phyloP scores from a whole-genome alignment of 768 basidiomycete species.

The Kwoniella mangroviensis region DNA sequence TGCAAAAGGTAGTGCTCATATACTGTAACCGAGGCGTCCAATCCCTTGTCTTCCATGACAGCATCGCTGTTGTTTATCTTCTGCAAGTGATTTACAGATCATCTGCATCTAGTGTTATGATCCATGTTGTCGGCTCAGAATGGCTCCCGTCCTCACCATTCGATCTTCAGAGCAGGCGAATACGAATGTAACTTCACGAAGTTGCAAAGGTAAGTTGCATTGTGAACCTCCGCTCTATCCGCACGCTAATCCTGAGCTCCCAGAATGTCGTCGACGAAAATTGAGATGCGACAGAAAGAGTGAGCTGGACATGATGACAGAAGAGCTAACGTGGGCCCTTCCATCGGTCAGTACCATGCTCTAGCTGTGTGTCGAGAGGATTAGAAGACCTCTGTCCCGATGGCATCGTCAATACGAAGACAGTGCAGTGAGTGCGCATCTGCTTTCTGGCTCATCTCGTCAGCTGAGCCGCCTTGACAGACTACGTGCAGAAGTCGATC shows the following conservation, averaged over 20 bases:
- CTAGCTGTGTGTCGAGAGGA: background rate
- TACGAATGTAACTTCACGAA: background rate
- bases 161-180: background rate
- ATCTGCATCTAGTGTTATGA: background rate
- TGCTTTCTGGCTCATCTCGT: background rate
- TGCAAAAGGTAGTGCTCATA: no score
- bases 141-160: background rate
- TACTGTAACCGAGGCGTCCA: background rate
- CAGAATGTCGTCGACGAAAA: background rate
- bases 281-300: background rate
- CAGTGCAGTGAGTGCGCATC: background rate
- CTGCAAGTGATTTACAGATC: no score
- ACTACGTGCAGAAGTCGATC: slow-evolving; percentile 1
- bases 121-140: background rate
- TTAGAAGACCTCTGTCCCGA: background rate
- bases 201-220: background rate
- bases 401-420: background rate
- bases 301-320: background rate
- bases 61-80: background rate
- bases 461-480: background rate
- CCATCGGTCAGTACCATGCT: background rate
- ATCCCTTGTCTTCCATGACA: background rate
- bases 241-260: background rate
- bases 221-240: background rate
- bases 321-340: no score